These are phyloP conservation scores for Dentipellis fragilis DNA, from an alignment of 768 basidiomycete species.

Conservation along the genomic window DNA sequence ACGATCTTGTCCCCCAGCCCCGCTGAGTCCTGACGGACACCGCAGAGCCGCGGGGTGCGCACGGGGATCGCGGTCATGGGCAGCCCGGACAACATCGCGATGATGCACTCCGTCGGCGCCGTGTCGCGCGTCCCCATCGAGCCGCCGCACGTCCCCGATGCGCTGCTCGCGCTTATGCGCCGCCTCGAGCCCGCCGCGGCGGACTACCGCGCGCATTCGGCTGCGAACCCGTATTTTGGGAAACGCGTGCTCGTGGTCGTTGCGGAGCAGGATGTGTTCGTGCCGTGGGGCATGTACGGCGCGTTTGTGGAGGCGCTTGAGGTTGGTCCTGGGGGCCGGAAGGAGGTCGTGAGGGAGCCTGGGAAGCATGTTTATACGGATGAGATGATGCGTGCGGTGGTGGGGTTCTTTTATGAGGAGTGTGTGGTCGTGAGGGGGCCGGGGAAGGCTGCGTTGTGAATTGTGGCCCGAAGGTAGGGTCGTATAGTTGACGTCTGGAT, in stretches of 20 bases:
- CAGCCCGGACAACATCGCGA: constrained; percentile 58
- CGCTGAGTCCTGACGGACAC: not conserved
- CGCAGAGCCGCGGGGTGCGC: constrained; percentile 31
- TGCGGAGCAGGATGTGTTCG: constrained; percentile 33
- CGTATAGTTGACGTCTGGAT: too few relatives aligned
- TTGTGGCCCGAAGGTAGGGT: too few relatives aligned
- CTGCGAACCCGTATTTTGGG: constrained; percentile 48
- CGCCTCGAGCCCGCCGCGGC: constrained; percentile 38
- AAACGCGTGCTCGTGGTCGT: constrained; percentile 70
- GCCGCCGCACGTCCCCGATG: constrained; percentile 49
- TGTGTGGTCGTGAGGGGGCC: too few relatives aligned
- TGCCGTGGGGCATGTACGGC: constrained; percentile 22
- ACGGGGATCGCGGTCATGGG: constrained; percentile 41
- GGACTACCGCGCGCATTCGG: constrained; percentile 19
- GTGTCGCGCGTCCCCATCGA: constrained; percentile 29
- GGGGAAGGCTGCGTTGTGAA: too few relatives aligned
- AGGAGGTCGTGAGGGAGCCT: constrained; percentile 20
- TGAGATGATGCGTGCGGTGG: constrained; percentile 25
- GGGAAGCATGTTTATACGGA: constrained; percentile 26
- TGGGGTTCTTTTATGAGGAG: constrained; percentile 14
- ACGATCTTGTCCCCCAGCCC: too few relatives aligned
- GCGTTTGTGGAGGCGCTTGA: constrained; percentile 21
- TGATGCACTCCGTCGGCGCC: constrained; percentile 48
- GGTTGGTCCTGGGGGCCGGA: constrained; percentile 21
- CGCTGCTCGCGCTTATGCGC: constrained; percentile 38